Conservation (phyloP, 495 filamentous ascomycete genomes). For the Tuber borchii region DNA sequence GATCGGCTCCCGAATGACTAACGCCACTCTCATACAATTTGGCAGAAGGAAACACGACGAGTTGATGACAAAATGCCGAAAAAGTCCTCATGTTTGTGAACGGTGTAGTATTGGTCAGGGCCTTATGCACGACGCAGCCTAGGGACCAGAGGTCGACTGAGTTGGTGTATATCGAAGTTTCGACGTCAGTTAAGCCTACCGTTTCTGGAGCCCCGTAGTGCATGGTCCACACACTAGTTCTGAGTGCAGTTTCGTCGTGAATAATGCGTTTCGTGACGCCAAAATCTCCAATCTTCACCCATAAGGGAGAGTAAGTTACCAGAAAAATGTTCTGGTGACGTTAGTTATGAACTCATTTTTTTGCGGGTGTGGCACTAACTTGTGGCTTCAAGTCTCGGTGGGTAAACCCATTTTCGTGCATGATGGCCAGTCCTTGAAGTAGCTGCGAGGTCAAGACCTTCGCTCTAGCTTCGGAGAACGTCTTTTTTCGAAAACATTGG, state of each 20-base stretch:
- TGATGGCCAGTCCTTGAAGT: background rate
- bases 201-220: background rate
- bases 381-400: slow-evolving; percentile 1
- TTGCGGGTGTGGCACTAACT: background rate
- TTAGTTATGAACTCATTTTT: background rate
- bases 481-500: background rate
- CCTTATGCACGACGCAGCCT: background rate
- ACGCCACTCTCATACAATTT: background rate
- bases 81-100: background rate
- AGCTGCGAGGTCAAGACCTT: background rate
- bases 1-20: background rate
- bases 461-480: background rate
- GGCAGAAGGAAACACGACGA: background rate
- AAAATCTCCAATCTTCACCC: slow-evolving; percentile 1
- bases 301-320: background rate
- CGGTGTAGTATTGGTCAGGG: background rate
- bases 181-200: background rate
- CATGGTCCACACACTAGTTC: background rate
- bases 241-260: background rate
- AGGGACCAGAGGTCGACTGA: background rate
- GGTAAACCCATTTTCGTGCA: background rate
- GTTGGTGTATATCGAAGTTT: background rate
- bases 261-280: background rate
- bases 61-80: background rate
- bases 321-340: background rate